Conservation (phyloP, 2,329 filamentous ascomycete genomes). For the Elsinoe ampelina region DNA sequence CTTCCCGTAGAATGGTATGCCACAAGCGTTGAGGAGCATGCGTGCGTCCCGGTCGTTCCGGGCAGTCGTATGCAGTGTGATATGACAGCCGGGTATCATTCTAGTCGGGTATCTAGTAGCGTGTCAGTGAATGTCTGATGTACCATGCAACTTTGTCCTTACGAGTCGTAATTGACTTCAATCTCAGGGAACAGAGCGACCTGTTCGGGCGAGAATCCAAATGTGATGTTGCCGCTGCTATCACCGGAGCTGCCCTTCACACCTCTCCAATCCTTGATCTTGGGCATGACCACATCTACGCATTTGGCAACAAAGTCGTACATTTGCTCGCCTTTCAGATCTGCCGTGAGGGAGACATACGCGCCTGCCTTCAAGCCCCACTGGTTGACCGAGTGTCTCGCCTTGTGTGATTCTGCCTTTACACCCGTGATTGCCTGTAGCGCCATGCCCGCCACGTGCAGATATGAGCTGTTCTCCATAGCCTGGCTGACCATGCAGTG, state of each 20-base stretch:
- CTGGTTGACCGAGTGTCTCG: conserved; percentile 59
- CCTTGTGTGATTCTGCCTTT: conserved; percentile 59
- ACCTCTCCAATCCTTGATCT: conserved; percentile 92
- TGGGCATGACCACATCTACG: conserved; percentile 81
- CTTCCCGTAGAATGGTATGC: conserved; percentile 76
- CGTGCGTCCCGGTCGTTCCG: conserved; percentile 77
- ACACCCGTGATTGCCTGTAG: conserved; percentile 78
- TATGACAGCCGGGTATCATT: conserved; percentile 78
- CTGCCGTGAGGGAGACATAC: conserved; percentile 65
- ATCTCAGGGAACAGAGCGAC: conserved; percentile 86
- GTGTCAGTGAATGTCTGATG: conserved; percentile 13
- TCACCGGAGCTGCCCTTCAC: conserved; percentile 71
- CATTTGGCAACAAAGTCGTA: conserved; percentile 87
- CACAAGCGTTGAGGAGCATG: conserved; percentile 61
- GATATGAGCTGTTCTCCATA: conserved; percentile 58
- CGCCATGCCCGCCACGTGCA: conserved; percentile 76
- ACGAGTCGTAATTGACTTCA: conserved; percentile 88
- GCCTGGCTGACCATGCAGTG: conserved; percentile 64
- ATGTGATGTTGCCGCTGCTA: conserved; percentile 74
- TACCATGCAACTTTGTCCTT: conserved; percentile 34
- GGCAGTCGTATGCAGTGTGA: conserved; percentile 76
- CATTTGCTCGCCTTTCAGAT: conserved; percentile 69
- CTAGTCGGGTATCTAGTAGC: conserved; percentile 51
- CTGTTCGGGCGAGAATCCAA: conserved; percentile 66
- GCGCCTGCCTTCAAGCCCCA: conserved; percentile 67